These are phyloP conservation scores for Rhododendron simsii DNA, from an alignment of 148 eudicot genomes.

Conservation along the genomic window DNA sequence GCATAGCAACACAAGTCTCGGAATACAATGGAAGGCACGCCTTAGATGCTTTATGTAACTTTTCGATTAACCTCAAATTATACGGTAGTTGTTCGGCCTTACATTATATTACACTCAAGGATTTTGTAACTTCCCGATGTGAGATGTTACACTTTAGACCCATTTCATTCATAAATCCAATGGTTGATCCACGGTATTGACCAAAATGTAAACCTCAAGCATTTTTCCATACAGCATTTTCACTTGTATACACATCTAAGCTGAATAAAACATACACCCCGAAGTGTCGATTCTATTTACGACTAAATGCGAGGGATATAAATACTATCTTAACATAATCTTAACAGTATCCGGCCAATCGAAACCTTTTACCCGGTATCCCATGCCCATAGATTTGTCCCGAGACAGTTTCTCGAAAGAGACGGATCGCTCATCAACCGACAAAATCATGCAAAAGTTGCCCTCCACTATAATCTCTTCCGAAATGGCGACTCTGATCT, in stretches of 20 bases:
- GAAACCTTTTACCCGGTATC: background rate
- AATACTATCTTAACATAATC: background rate
- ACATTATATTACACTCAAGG: no score
- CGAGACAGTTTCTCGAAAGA: background rate
- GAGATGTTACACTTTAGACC: background rate
- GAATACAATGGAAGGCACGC: background rate
- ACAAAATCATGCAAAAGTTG: slow-evolving; percentile 55
- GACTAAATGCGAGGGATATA: background rate
- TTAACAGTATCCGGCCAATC: background rate
- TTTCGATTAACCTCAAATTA: no score
- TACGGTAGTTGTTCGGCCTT: no score
- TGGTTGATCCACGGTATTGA: background rate
- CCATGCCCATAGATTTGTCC: background rate
- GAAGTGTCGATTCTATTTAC: background rate
- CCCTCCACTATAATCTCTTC: slow-evolving; percentile 36
- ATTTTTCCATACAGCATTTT: background rate
- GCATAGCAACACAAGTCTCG: background rate
- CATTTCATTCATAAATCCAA: background rate
- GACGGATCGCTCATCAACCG: slow-evolving; percentile 24
- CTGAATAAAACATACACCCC: background rate
- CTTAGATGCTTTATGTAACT: no score
- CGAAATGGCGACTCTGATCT: slow-evolving; percentile 32
- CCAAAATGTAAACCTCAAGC: background rate
- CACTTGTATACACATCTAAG: slow-evolving; percentile 8
- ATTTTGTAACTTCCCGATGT: no score